Evolutionary conservation across 1,139 yeast genomes (phyloP), one percentile per base, ranked within the genome.

Genomic region (Nematodospora anomalae): DNA sequence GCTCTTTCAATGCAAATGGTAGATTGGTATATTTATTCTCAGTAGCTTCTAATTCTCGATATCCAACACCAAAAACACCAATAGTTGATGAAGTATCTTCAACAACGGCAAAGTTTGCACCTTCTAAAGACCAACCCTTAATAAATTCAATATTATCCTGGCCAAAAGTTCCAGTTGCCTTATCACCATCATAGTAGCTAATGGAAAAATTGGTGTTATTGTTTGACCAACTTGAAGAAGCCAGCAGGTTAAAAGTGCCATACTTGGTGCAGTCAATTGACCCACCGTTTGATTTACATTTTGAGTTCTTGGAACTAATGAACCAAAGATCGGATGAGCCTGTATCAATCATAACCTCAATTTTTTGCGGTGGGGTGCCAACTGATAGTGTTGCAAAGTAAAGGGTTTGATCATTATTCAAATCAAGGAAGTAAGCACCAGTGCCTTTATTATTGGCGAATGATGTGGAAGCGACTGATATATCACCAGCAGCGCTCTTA

Each of bases 101-200:
- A 23, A 73, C 80, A 24, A 74, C 60, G 4, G 78, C 83, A 51
- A 78, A 66, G 11, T 76, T 70, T 43, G 79, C 62, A 36, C 57
- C 49, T 0, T 61, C 45, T 13, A 82, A 74, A 3, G 84, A 89
- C 15, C 40, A 42, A n/a, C 34, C 36, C 20, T 28, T 16, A 21
- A 30, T 38, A 28, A 50, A 22, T 44, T 41, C 46, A 30, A 80
- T 59, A 29, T 60, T 54, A 48, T 84, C 94, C 37, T 62, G 59
- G 32, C 83, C 88, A 83, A 84, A 84, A 32, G 53, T 41, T 21
- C 73, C 73, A 3, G 44, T 45, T 16, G 71, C 69, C 31, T 44
- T 55, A 12, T 64, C 54, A 9, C 57, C 48, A 40, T 67, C 73
- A 35, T 54, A 53, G 42, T 68, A 67, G 12, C 41, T 28, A 35